phyloP scores from a whole-genome alignment of 169 alveolate species.

The Babesia divergens region DNA sequence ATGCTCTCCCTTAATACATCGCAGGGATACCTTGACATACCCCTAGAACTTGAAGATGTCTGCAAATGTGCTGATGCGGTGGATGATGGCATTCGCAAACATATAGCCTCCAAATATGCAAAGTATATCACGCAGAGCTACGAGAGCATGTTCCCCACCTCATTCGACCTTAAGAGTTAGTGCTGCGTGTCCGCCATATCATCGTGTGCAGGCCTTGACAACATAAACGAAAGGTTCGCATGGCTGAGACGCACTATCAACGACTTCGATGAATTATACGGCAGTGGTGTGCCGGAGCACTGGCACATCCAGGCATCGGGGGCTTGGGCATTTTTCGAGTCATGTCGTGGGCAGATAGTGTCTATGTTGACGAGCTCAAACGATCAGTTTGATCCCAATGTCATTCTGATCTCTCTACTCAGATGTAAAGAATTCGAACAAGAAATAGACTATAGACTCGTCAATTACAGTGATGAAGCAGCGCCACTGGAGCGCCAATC shows the following conservation, averaged over 20 bases:
- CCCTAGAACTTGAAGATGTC: constrained; percentile 32
- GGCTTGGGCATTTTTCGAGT: constrained; percentile 32
- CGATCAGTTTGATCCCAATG: constrained; percentile 28
- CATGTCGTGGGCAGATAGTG: constrained; percentile 27
- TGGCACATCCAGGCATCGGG: constrained; percentile 48
- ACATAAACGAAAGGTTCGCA: constrained; percentile 46
- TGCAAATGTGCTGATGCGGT: constrained; percentile 55
- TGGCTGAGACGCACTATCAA: constrained; percentile 56
- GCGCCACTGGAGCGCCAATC: not conserved
- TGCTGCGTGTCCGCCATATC: not conserved
- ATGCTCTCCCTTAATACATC: constrained; percentile 24
- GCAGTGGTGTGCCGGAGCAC: constrained; percentile 26
- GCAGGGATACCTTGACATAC: constrained; percentile 6
- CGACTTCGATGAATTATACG: constrained; percentile 41
- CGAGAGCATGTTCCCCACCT: constrained; percentile 23
- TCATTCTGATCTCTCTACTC: constrained; percentile 26
- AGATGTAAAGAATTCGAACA: constrained; percentile 63
- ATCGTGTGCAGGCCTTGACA: constrained; percentile 18
- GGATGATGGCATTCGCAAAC: constrained; percentile 35
- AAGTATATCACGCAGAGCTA: constrained; percentile 17
- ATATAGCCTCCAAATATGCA: constrained; percentile 39
- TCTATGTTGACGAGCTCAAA: constrained; percentile 12
- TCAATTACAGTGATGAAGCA: not conserved
- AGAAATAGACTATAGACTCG: constrained; percentile 35
- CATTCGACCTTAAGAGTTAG: constrained; percentile 53